A percentile compares a stretch with the other conserved stretches of the same genome.
Conservation (phyloP, 495 filamentous ascomycete genomes). For the Chaetomium fimeti region DNA sequence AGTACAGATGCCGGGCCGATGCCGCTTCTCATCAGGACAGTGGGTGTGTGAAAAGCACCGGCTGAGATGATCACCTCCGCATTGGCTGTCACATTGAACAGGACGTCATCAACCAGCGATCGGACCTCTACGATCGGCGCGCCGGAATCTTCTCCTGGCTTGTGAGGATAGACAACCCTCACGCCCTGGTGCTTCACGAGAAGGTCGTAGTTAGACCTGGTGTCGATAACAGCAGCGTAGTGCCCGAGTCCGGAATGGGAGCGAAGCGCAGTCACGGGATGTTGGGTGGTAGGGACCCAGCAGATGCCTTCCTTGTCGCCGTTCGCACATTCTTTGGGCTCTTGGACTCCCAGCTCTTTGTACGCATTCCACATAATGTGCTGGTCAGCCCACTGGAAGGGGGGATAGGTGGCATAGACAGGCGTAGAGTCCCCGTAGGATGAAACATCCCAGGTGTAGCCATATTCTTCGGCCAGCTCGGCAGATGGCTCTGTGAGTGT, state of each 20-base stretch:
- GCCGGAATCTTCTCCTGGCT: not conserved
- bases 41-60: constrained; percentile 25
- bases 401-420: constrained; percentile 26
- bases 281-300: constrained; percentile 30
- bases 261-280: constrained; percentile 36
- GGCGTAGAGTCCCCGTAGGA: constrained; percentile 27
- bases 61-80: constrained; percentile 30
- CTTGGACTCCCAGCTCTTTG: constrained; percentile 24
- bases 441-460: constrained; percentile 28
- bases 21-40: constrained; percentile 26
- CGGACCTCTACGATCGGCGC: constrained; percentile 27
- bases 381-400: constrained; percentile 30
- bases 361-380: constrained; percentile 12
- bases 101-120: constrained; percentile 17
- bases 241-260: constrained; percentile 43
- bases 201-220: constrained; percentile 40
- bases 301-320: constrained; percentile 32
- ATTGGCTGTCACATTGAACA: constrained; percentile 24
- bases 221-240: constrained; percentile 32
- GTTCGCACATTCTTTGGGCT: constrained; percentile 26
- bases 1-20: constrained; percentile 25
- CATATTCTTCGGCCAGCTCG: constrained; percentile 18
- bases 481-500: constrained; percentile 29
- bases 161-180: constrained; percentile 28
- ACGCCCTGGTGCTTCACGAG: constrained; percentile 33